Conservation (phyloP, 202 grass and related monocot genomes). For the Bolboschoenoplectus hybrid region DNA sequence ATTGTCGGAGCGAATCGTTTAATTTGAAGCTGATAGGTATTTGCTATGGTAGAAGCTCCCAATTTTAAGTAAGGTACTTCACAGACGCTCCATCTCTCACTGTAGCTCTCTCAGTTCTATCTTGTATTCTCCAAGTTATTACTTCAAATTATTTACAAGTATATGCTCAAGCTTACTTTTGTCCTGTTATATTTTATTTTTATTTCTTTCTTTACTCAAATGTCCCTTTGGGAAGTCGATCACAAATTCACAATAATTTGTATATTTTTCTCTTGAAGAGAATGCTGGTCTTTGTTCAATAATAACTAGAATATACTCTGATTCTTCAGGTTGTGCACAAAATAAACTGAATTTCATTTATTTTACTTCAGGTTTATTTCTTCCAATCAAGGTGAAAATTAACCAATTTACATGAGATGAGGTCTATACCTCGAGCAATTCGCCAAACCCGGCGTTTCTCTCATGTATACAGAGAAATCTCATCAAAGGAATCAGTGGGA, state of each 20-base stretch:
- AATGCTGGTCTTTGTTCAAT: not conserved
- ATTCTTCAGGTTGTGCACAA: not conserved
- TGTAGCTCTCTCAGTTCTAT: not conserved
- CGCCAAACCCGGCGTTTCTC: constrained; percentile 46
- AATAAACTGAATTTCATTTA: not conserved
- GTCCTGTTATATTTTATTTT: not conserved
- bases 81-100: too few species aligned
- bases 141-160: not conserved
- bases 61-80: constrained; percentile 1
- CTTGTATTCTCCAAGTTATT: not conserved
- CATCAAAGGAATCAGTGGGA: constrained; percentile 37
- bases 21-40: not conserved
- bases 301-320: not conserved
- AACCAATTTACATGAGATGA: constrained; percentile 49
- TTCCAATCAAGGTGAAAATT: not conserved
- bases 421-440: constrained; percentile 56
- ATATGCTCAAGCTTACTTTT: not conserved
- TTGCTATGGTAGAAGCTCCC: not conserved
- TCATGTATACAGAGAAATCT: constrained; percentile 41
- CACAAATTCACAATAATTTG: not conserved
- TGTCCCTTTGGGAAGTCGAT: not conserved
- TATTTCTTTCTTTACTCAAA: not conserved
- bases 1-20: not conserved
- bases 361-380: constrained; percentile 22
- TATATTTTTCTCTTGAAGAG: not conserved